Conservation (phyloP, 2,329 filamentous ascomycete species). For the Elsinoe fawcettii region DNA sequence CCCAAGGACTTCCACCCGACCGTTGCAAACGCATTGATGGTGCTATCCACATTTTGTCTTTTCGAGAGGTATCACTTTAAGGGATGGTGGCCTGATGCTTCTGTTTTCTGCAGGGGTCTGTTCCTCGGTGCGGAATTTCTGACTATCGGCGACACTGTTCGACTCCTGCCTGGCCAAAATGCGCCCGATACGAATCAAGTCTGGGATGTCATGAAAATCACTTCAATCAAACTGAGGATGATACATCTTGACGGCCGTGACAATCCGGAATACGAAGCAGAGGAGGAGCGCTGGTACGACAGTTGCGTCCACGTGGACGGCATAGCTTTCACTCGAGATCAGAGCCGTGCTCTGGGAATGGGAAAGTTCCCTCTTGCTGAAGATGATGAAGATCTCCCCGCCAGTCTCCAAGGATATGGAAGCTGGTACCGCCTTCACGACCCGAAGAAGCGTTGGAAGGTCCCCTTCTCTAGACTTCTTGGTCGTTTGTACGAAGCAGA, state of each 20-base stretch:
- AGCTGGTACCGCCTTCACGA: constrained; percentile 46
- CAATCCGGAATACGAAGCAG: constrained; percentile 39
- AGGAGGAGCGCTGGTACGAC: constrained; percentile 24
- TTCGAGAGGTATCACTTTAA: constrained; percentile 46
- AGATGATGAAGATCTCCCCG: constrained; percentile 32
- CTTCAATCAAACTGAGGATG: constrained; percentile 45
- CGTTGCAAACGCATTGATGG: constrained; percentile 46
- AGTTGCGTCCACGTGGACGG: constrained; percentile 42
- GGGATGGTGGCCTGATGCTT: constrained; percentile 48
- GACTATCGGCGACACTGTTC: constrained; percentile 46
- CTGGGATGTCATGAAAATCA: constrained; percentile 48
- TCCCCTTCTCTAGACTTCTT: constrained; percentile 46
- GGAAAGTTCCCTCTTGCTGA: constrained; percentile 23
- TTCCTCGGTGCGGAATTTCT: constrained; percentile 52
- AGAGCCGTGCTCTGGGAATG: constrained; percentile 26
- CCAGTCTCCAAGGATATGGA: constrained; percentile 40
- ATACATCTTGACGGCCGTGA: constrained; percentile 42
- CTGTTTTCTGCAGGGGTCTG: constrained; percentile 46
- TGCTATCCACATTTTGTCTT: constrained; percentile 47
- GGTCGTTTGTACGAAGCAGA: constrained; percentile 48
- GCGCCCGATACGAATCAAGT: constrained; percentile 24
- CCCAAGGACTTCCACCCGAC: constrained; percentile 43
- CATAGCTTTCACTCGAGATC: constrained; percentile 39
- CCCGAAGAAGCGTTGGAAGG: constrained; percentile 31
- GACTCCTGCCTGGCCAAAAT: constrained; percentile 34